Evolutionary conservation across 1,284 basidiomycete genomes (phyloP).

Genomic region (Mycena sp.): DNA sequence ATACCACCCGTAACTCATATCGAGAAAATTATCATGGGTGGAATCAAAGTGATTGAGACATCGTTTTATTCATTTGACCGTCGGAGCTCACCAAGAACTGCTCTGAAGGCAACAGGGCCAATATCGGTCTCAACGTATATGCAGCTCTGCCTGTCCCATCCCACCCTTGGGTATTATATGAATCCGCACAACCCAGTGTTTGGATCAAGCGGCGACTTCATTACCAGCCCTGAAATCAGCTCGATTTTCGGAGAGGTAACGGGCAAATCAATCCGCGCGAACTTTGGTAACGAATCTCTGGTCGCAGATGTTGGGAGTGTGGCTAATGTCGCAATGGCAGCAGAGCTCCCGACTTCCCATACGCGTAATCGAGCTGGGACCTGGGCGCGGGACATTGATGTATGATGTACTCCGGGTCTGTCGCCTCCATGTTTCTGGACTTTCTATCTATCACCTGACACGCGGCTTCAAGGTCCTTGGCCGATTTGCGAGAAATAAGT

Average conservation of each 20-base stretch:
- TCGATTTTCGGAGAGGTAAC: slow-evolving; percentile 97
- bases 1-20: background rate
- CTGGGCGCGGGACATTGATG: slow-evolving; percentile 93
- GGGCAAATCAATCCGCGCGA: slow-evolving; percentile 14
- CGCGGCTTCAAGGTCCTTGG: slow-evolving; percentile 62
- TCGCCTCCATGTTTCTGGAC: slow-evolving; percentile 1
- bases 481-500: slow-evolving; percentile 52
- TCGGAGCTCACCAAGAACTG: background rate
- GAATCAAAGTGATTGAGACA: slow-evolving; percentile 62
- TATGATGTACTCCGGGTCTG: slow-evolving; percentile 87
- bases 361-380: slow-evolving; percentile 92
- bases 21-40: slow-evolving; percentile 62
- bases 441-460: slow-evolving; percentile 33
- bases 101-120: slow-evolving; percentile 82
- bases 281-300: slow-evolving; percentile 45
- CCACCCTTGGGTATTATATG: slow-evolving; percentile 91
- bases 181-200: slow-evolving; percentile 79
- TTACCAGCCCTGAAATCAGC: slow-evolving; percentile 96
- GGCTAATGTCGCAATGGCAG: slow-evolving; percentile 87
- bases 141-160: slow-evolving; percentile 88
- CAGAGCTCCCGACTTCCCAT: slow-evolving; percentile 60
- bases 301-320: slow-evolving; percentile 83
- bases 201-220: slow-evolving; percentile 91
- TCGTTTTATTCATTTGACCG: background rate
- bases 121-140: slow-evolving; percentile 89